Base-by-base conservation (phyloP, 805 yeast species). In the Myxozyma melibiosi region DNA sequence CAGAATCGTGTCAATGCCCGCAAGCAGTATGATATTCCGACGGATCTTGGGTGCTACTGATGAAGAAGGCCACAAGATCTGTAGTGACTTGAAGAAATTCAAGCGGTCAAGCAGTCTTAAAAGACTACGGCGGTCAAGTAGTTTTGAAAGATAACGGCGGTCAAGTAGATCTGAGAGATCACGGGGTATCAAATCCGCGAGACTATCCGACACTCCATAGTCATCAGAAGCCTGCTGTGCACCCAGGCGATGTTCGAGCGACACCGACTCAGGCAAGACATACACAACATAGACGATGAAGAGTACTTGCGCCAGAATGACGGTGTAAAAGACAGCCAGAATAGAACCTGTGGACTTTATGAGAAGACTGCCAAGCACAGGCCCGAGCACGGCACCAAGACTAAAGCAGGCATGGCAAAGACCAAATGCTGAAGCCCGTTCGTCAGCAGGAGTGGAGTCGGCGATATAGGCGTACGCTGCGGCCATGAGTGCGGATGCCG, bases 401-500 rank as follows among this genome's bases (percentile, higher is more conserved):
- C 66, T 69, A 47, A 68, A n/a, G 38, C 62, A 54, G 7, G 70
- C 66, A 31, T 68, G 69, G 24, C 67, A 41, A 8, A 58, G 28
- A 5, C 67, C 67, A 61, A 76, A 66, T 48, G 67, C 71, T 11
- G 64, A 43, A 4, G 71, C 68, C 59, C 96, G 73, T 53, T 80
- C 76, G 33, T 75, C 77, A 0, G 88, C 79, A 20, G 83, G 85
- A 5, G 84, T 84, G 38, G 88, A 82, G 72, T 90, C 96, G 3
- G 89, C 76, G 16, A 87, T 77, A 67, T 88, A 90, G 58, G 91
- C 81, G 67, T 84, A 84, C 11, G 82, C 73, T 30, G 86, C 72
- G 8, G 85, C 81, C 49, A 86, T 66, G 33, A 84, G 65, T 4
- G 84, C 77, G 57, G 82, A 70, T 7, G 79, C 48, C 0, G 90